Base-by-base conservation (phyloP, 2,329 filamentous ascomycete species). In the Talaromyces sp. region DNA sequence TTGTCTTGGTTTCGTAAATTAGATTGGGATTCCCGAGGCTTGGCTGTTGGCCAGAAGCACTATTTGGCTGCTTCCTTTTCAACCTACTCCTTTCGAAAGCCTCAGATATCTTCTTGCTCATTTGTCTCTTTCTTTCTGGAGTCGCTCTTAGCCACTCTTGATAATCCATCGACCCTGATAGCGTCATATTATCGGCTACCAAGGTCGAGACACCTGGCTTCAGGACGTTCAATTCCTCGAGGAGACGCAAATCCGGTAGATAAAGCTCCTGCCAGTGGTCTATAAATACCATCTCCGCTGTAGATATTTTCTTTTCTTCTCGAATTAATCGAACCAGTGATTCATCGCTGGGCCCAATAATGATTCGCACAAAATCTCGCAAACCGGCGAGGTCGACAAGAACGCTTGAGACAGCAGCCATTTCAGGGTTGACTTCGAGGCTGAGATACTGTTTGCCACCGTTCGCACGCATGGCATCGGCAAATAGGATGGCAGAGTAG, bases 401-500 rank as follows among this genome's bases (percentile, higher is more conserved):
- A 5, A 82, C 82, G 35, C 78, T 77, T 58, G 88, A 86, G 1
- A 91, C 83, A 8, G 85, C 84, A 1, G 84, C 89, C 69, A 91
- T 92, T 65, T 87, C 85, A 1, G 88, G 85, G 66, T 86, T 89
- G 66, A 82, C 81, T 71, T 93, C 90, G 10, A 93, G 77, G 64
- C 85, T 88, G 71, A 82, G 85, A 74, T 90, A 91, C 31, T 77
- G 76, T 63, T 80, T 79, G 2, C 87, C 88, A 19, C 86, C 87
- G 3, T 81, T 80, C 55, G 80, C 76, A 58, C 82, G 81, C 11
- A 90, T 74, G 1, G 86, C 85, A 32, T 84, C 78, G 43, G 83
- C 88, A 67, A 92, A 92, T 1, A 90, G 80, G 61, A 93, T 84
- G 60, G 86, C 86, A 0, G 89, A 92, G 77, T 93, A 93, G 50